Percentiles rank a stretch among this genome's conserved stretches.
Conservation (phyloP, 2,329 filamentous ascomycete species). For the Stagonosporopsis tanaceti region DNA sequence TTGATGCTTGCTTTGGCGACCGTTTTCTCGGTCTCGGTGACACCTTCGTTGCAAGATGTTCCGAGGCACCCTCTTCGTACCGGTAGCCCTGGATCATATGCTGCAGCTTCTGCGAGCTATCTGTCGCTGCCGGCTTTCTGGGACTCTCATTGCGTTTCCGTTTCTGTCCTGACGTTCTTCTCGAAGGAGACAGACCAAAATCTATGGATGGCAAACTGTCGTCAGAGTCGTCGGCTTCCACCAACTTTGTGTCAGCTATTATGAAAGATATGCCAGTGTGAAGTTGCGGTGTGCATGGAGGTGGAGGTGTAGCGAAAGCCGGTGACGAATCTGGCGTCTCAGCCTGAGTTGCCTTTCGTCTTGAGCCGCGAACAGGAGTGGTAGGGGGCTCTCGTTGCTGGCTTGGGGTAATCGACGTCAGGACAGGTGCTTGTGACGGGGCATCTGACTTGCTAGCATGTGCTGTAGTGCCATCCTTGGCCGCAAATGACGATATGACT, state of each 20-base stretch:
- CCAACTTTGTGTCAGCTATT: conserved; percentile 34
- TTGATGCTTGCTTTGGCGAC: neutral
- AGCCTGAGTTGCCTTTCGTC: neutral
- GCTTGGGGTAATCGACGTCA: neutral
- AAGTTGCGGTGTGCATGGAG: conserved; percentile 19
- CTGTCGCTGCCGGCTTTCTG: neutral
- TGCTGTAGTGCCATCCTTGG: conserved; percentile 7
- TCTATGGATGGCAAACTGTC: conserved; percentile 26
- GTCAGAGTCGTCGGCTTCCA: conserved; percentile 13
- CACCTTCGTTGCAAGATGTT: neutral
- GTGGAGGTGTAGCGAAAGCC: conserved; percentile 31
- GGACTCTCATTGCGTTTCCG: conserved; percentile 37
- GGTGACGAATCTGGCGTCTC: conserved; percentile 31
- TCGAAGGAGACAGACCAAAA: conserved; percentile 24
- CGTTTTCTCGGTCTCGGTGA: neutral
- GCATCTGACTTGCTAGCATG: neutral
- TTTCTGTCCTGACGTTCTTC: conserved; percentile 28
- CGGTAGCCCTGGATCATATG: neutral
- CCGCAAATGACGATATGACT: conserved; percentile 30
- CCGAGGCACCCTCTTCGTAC: neutral
- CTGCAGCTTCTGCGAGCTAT: neutral
- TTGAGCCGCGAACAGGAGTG: neutral
- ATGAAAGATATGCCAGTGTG: conserved; percentile 31
- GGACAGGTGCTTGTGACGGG: neutral
- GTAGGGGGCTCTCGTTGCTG: neutral